Conservation (phyloP, 169 alveolate genomes). For the Cryptosporidium sp. region DNA sequence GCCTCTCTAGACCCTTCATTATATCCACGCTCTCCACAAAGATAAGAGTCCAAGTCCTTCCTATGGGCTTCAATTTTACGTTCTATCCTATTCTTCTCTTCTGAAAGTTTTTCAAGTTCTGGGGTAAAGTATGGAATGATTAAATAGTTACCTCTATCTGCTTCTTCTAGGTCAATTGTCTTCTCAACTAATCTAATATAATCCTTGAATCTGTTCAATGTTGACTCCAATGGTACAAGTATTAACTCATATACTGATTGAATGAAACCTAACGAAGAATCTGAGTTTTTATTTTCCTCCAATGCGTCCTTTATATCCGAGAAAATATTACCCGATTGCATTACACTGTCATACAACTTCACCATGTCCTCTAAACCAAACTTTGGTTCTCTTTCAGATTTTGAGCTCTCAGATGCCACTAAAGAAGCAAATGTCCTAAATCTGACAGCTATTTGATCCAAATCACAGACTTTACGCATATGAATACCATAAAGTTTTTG, state of each 20-base stretch:
- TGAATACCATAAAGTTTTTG: slow-evolving; percentile 57
- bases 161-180: slow-evolving; percentile 92
- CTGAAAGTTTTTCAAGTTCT: slow-evolving; percentile 81
- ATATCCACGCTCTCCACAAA: slow-evolving; percentile 78
- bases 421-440: slow-evolving; percentile 81
- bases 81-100: slow-evolving; percentile 81
- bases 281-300: slow-evolving; percentile 11
- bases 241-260: slow-evolving; percentile 54
- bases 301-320: slow-evolving; percentile 44
- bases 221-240: slow-evolving; percentile 83
- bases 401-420: background rate
- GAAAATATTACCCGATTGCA: slow-evolving; percentile 40
- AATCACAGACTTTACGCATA: slow-evolving; percentile 82
- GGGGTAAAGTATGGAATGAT: slow-evolving; percentile 86
- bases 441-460: slow-evolving; percentile 84
- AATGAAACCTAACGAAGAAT: background rate
- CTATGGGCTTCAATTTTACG: slow-evolving; percentile 87
- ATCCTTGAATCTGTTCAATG: slow-evolving; percentile 84
- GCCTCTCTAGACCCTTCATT: slow-evolving; percentile 78
- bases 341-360: slow-evolving; percentile 82
- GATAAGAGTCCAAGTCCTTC: slow-evolving; percentile 83
- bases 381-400: slow-evolving; percentile 79
- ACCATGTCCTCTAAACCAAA: slow-evolving; percentile 86
- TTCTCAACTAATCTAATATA: slow-evolving; percentile 91
- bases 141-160: slow-evolving; percentile 89